These are phyloP conservation scores for Yarrowia sp. DNA, from an alignment of 805 yeast species.

Conservation along the genomic window DNA sequence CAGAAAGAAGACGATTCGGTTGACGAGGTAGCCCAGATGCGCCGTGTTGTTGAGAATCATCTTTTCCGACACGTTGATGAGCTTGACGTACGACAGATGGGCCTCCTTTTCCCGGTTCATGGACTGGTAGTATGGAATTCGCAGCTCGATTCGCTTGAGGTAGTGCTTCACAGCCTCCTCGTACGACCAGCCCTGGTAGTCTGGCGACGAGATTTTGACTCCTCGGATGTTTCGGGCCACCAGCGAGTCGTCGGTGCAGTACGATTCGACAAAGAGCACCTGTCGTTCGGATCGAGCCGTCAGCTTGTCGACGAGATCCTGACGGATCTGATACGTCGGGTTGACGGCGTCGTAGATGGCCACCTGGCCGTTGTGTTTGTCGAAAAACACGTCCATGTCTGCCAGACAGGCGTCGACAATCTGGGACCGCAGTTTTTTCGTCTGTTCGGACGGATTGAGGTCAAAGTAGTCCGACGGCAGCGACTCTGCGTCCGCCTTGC, in stretches of 20 bases:
- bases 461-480: conserved; percentile 72
- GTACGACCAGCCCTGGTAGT: conserved; percentile 73
- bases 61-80: conserved; percentile 85
- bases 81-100: conserved; percentile 70
- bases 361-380: conserved; percentile 80
- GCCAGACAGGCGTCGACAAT: conserved; percentile 60
- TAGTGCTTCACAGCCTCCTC: conserved; percentile 75
- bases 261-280: conserved; percentile 81
- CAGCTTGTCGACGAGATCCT: conserved; percentile 54
- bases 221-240: conserved; percentile 75
- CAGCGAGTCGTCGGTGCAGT: conserved; percentile 68
- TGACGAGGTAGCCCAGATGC: conserved; percentile 81
- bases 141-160: conserved; percentile 61
- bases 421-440: conserved; percentile 51
- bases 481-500: conserved; percentile 40
- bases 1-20: conserved; percentile 85
- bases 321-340: conserved; percentile 67
- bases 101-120: conserved; percentile 50
- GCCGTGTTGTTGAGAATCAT: conserved; percentile 69
- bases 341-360: conserved; percentile 96
- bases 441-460: conserved; percentile 47
- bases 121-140: conserved; percentile 69
- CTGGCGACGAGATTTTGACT: conserved; percentile 78
- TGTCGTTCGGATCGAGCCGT: conserved; percentile 57
- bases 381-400: conserved; percentile 70